A percentile compares a stretch with the other conserved stretches of the same genome.
phyloP scores from a whole-genome alignment of 2,329 filamentous ascomycete species.

The Cadophora sp. region DNA sequence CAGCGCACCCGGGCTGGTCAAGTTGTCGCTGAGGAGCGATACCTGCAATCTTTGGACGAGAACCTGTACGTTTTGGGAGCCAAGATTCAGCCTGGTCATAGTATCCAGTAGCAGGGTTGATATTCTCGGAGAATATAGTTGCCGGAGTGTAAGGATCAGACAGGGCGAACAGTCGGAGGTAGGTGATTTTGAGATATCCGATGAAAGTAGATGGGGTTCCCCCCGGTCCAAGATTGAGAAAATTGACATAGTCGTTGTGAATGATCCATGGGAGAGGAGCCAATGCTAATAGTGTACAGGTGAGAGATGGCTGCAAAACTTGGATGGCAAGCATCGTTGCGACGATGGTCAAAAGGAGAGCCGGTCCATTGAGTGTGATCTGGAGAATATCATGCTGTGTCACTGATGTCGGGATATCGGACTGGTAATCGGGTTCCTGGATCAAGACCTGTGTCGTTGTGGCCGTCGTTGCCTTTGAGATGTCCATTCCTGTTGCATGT shows the following conservation, averaged over 20 bases:
- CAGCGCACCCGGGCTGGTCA: constrained; percentile 65
- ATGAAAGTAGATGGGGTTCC: constrained; percentile 77
- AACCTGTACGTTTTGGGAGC: constrained; percentile 67
- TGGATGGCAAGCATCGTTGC: constrained; percentile 60
- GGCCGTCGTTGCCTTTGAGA: constrained; percentile 20
- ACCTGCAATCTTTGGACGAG: constrained; percentile 72
- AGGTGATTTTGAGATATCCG: constrained; percentile 77
- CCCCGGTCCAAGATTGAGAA: constrained; percentile 78
- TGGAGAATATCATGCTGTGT: constrained; percentile 41
- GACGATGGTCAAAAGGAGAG: constrained; percentile 55
- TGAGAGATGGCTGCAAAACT: constrained; percentile 55
- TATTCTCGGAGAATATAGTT: constrained; percentile 56
- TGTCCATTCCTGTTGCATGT: constrained; percentile 31
- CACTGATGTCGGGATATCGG: constrained; percentile 33
- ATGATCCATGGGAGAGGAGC: constrained; percentile 56
- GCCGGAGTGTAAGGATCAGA: constrained; percentile 69
- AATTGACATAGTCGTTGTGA: constrained; percentile 77
- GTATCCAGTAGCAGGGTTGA: constrained; percentile 63
- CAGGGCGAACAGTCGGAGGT: constrained; percentile 74
- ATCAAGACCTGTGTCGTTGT: constrained; percentile 32
- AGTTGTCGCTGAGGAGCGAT: constrained; percentile 84
- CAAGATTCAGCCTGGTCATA: constrained; percentile 52
- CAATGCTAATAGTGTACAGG: constrained; percentile 58
- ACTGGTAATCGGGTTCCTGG: constrained; percentile 29
- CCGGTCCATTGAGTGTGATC: constrained; percentile 42